Base-by-base conservation (phyloP, 225 moss, liverwort and hornwort species). In the Polytrichum formosum region DNA sequence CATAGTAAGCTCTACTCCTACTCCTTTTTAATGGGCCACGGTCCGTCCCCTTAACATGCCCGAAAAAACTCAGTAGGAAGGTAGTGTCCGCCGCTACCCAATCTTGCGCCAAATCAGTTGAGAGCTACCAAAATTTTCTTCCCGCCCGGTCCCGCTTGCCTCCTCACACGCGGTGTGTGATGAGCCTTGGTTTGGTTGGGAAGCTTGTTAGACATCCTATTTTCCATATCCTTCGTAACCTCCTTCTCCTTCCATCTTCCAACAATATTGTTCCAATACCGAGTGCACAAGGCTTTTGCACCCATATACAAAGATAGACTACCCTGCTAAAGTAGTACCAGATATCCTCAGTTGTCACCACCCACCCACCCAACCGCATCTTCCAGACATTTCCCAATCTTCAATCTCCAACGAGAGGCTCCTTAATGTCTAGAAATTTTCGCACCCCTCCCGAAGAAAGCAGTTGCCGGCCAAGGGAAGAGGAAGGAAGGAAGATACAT, bases 251-350 rank as follows among this genome's bases (percentile, higher is more conserved):
- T 55, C 33, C 53, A 29, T 21, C 67, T 60, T 77, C 73, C 46
- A 53, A 59, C 56, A 65, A 75, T 64, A 62, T 35, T 65, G 71
- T 81, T 70, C 81, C 79, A 81, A 46, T 13, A 46, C 46, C 85
- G 81, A 68, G 81, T 72, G 81, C 79, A 81, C 53, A 76, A 76
- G 76, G 31, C 46, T 66, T 76, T 73, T 74, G 76, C 71, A 55
- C 72, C 73, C 76, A 79, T 85, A 1, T 74, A 79, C 79, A 85
- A 77, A 26, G 18, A 53, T 5, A 46, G 71, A 23, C 37, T 73
- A 70, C 35, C 68, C 23, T 77, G 58, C 67, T 72, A 72, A 30
- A 18, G 29, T 69, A 76, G 55, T 33, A 28, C 68, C 58, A 7
- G 31, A 5, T 26, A 26, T 35, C 21, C 22, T 53, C 67, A 67